Base-by-base conservation (phyloP, 148 eudicot genomes). In the Tetragonia tetragonoides region DNA sequence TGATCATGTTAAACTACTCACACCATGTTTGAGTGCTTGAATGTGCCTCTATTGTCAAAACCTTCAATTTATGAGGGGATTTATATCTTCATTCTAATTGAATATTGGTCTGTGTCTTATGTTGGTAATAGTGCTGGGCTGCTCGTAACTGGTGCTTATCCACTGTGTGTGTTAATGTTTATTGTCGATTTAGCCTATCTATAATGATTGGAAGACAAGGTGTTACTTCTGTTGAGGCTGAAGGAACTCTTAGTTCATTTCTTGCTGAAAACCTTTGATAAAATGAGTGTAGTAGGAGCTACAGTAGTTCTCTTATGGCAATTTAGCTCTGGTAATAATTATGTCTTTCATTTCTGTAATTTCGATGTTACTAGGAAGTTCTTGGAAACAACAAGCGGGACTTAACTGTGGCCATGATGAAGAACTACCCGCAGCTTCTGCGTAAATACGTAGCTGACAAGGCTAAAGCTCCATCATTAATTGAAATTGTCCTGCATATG, bases 361-460 rank as follows among this genome's bases (percentile, higher is more conserved):
- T 39, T 84, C 5, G 47, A 37, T 83, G 61, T 77, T 73, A 66
- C 72, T 83, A 95, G 99, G 99, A 95, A 75, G 86, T 72, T 71
- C 68, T 90, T 84, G 93, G 89, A 71, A 88, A 76, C 65, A 87
- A 73, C 73, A 88, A 83, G 91, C 88, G 87, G 77, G 91, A 89
- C 76, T 81, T 95, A 56, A 93, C 99, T 75, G 70, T 78, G 71
- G 85, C 89, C 73, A 88, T 95, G 99, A 90, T 93, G 92, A 95
- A 90, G 86, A 87, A 82, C 64, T 95, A 90, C 81, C 91, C 97
- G 15, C 89, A 82, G 84, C 97, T 95, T 76, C 78, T 95, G 56
- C 97, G 94, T 71, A 95, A 95, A 79, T 95, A 83, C 80, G 77
- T 91, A 82, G 87, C 90, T 78, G 99, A 95, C 84, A 90, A 93